Evolutionary conservation across 306 rosid genomes (phyloP).

Genomic region (Lupinus albus): DNA sequence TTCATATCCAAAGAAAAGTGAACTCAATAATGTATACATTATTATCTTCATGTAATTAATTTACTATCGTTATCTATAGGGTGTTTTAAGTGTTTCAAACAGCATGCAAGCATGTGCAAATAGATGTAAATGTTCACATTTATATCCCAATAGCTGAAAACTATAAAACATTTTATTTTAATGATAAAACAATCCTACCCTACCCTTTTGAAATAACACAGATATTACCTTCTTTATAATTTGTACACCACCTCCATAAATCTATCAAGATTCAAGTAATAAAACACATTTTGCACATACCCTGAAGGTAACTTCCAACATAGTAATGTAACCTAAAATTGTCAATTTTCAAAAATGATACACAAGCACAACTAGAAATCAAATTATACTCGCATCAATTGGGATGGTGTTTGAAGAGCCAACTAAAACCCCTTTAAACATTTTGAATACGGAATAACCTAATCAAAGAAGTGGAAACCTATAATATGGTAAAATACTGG

Average conservation of each 20-base stretch:
- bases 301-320: background rate
- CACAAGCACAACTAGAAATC: background rate
- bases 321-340: background rate
- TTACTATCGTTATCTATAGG: constrained; percentile 11
- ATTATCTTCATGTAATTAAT: background rate
- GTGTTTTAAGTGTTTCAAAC: constrained; percentile 31
- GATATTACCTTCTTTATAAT: background rate
- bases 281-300: background rate
- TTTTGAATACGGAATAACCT: constrained; percentile 24
- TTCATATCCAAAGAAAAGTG: constrained; percentile 31
- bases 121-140: background rate
- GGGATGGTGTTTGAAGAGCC: background rate
- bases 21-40: background rate
- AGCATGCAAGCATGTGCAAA: background rate
- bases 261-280: background rate
- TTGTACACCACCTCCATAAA: constrained; percentile 10
- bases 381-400: constrained; percentile 8
- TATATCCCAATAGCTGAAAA: constrained; percentile 9
- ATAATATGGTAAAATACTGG: background rate
- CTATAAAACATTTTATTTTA: background rate
- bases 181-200: background rate
- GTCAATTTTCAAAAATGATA: too few relatives aligned
- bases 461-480: constrained; percentile 5
- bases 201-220: constrained; percentile 2
- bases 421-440: background rate